These are phyloP conservation scores for Torulaspora gathmanii DNA, from an alignment of 805 yeast genomes.

Conservation along the genomic window DNA sequence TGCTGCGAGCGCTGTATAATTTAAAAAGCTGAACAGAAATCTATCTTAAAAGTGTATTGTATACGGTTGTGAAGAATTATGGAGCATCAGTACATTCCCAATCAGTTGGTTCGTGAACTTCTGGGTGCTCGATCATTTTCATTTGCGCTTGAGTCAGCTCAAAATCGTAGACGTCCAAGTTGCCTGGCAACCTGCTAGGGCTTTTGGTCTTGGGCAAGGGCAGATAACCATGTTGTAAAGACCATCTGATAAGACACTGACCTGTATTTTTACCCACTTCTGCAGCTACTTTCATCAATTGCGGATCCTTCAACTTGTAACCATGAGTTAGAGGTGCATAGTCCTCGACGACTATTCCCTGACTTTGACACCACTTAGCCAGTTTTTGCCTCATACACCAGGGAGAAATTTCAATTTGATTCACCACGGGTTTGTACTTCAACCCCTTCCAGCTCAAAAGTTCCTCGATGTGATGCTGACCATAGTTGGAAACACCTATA, in stretches of 20 bases:
- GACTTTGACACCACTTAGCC: slow-evolving; percentile 51
- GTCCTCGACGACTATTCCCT: slow-evolving; percentile 63
- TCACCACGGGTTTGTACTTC: slow-evolving; percentile 59
- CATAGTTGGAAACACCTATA: slow-evolving; percentile 78
- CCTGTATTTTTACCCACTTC: slow-evolving; percentile 49
- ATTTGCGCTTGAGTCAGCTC: slow-evolving; percentile 42
- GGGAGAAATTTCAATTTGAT: slow-evolving; percentile 81
- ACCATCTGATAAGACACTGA: slow-evolving; percentile 70
- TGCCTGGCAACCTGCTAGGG: slow-evolving; percentile 47
- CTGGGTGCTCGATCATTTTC: slow-evolving; percentile 43
- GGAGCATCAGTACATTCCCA: slow-evolving; percentile 71
- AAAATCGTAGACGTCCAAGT: slow-evolving; percentile 53
- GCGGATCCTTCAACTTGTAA: slow-evolving; percentile 50
- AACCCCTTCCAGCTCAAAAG: slow-evolving; percentile 53
- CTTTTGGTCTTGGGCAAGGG: slow-evolving; percentile 66
- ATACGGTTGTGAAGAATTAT: slow-evolving; percentile 13
- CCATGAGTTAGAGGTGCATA: slow-evolving; percentile 77
- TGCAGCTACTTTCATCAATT: slow-evolving; percentile 45
- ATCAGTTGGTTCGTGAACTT: slow-evolving; percentile 65
- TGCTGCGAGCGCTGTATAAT: too few species aligned
- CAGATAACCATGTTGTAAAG: slow-evolving; percentile 63
- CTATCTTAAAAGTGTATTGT: too few species aligned
- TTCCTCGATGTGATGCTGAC: slow-evolving; percentile 54
- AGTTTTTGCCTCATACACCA: slow-evolving; percentile 69
- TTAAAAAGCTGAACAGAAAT: too few species aligned